A percentile compares a stretch with the other conserved stretches of the same genome.
Conservation (phyloP, 1,139 yeast species). For the Tardiomyces depauwii region DNA sequence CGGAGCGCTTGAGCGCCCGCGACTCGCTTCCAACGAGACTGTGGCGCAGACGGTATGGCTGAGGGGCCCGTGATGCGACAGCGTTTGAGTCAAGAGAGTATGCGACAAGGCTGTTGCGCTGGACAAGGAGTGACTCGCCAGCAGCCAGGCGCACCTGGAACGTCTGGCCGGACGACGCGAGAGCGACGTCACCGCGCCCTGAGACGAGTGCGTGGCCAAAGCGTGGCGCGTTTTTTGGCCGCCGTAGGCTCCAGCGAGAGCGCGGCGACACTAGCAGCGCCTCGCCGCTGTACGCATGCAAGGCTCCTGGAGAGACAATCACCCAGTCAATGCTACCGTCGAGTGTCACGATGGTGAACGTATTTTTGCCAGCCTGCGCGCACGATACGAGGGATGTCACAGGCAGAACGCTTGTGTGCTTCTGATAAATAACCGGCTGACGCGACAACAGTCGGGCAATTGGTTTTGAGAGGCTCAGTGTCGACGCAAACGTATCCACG, state of each 20-base stretch:
- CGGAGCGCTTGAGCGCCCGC: background rate
- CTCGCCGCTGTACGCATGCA: slow-evolving; percentile 22
- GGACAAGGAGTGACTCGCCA: slow-evolving; percentile 25
- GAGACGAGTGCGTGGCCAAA: slow-evolving; percentile 21
- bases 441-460: slow-evolving; percentile 1
- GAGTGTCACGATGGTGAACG: slow-evolving; percentile 24
- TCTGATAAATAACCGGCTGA: slow-evolving; percentile 3
- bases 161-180: slow-evolving; percentile 23
- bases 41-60: background rate
- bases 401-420: slow-evolving; percentile 5
- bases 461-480: slow-evolving; percentile 3
- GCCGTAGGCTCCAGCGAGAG: slow-evolving; percentile 10
- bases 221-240: slow-evolving; percentile 10
- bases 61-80: background rate
- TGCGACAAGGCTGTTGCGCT: slow-evolving; percentile 23
- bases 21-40: background rate
- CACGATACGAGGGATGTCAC: slow-evolving; percentile 7
- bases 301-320: slow-evolving; percentile 12
- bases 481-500: slow-evolving; percentile 10
- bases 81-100: slow-evolving; percentile 23
- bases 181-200: slow-evolving; percentile 29
- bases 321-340: slow-evolving; percentile 31
- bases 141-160: slow-evolving; percentile 21
- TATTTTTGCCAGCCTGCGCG: slow-evolving; percentile 4
- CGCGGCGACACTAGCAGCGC: slow-evolving; percentile 17